These are phyloP conservation scores for Thelonectria blattea DNA, from an alignment of 2,329 filamentous ascomycete species.

Conservation along the genomic window DNA sequence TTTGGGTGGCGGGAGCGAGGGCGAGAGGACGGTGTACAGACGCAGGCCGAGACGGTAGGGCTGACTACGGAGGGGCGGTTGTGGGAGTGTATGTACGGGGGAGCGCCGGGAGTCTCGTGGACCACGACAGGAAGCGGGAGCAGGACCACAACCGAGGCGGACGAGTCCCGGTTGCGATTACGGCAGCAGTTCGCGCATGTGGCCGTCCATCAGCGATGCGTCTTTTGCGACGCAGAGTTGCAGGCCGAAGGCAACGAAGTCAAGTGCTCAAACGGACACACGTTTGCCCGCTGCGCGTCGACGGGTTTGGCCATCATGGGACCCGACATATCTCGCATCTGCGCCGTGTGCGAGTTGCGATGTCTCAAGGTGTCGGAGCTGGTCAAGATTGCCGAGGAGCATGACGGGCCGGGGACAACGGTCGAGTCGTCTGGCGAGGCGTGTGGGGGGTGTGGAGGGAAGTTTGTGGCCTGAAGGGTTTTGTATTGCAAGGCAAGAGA, in stretches of 20 bases:
- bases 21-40: conserved; percentile 9
- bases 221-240: conserved; percentile 52
- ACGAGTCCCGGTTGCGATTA: conserved; percentile 41
- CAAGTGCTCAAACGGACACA: conserved; percentile 47
- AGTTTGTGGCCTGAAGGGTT: conserved; percentile 46
- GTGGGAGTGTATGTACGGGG: conserved; percentile 66
- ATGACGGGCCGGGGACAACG: conserved; percentile 38
- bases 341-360: conserved; percentile 60
- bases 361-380: conserved; percentile 55
- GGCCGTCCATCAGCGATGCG: conserved; percentile 49
- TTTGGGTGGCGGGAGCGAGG: conserved; percentile 43
- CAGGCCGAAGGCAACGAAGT: conserved; percentile 43
- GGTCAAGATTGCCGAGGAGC: conserved; percentile 39
- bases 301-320: conserved; percentile 61
- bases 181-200: conserved; percentile 48
- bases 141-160: not conserved
- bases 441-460: conserved; percentile 51
- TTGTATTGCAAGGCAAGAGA: not conserved
- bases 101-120: conserved; percentile 53
- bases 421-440: conserved; percentile 43
- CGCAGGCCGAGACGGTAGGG: conserved; percentile 8
- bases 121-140: conserved; percentile 37
- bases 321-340: conserved; percentile 60
- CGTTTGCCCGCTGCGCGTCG: conserved; percentile 57
- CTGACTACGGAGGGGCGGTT: conserved; percentile 58